Evolutionary conservation across 202 grass and related monocot genomes (phyloP).

Genomic region (Zoysia matrella): DNA sequence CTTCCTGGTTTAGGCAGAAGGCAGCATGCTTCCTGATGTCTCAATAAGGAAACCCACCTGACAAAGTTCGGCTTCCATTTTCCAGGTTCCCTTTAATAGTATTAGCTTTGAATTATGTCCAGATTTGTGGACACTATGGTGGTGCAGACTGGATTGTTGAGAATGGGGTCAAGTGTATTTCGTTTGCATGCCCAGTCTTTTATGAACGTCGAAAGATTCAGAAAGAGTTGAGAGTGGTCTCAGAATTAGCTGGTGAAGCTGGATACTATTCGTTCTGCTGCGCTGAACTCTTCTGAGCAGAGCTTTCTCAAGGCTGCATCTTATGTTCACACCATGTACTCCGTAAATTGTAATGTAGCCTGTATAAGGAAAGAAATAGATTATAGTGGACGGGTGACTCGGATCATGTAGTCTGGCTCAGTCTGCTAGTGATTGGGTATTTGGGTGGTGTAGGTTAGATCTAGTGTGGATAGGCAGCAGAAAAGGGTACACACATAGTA

Average conservation of each 20-base stretch:
- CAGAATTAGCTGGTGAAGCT: constrained; percentile 53
- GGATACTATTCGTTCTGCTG: constrained; percentile 73
- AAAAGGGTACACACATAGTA: background rate
- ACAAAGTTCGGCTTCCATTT: no score
- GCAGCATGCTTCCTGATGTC: no score
- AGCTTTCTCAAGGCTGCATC: constrained; percentile 50
- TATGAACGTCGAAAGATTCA: constrained; percentile 87
- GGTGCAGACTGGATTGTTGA: constrained; percentile 10
- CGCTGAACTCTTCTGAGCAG: constrained; percentile 67
- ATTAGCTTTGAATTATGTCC: constrained; percentile 14
- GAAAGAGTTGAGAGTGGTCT: constrained; percentile 58
- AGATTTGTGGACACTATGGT: constrained; percentile 85
- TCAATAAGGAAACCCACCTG: no score
- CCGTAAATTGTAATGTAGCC: constrained; percentile 42
- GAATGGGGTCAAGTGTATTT: constrained; percentile 38
- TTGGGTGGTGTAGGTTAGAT: background rate
- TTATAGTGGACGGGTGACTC: no score
- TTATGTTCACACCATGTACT: background rate
- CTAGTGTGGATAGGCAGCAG: background rate
- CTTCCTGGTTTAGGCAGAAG: no score
- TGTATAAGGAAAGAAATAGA: constrained; percentile 25
- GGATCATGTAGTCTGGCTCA: no score
- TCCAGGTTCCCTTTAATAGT: no score
- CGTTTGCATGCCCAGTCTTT: constrained; percentile 88
- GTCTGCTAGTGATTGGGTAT: no score